Conservation (phyloP, 352 stramenopile species). For the Phytophthora ramorum region DNA sequence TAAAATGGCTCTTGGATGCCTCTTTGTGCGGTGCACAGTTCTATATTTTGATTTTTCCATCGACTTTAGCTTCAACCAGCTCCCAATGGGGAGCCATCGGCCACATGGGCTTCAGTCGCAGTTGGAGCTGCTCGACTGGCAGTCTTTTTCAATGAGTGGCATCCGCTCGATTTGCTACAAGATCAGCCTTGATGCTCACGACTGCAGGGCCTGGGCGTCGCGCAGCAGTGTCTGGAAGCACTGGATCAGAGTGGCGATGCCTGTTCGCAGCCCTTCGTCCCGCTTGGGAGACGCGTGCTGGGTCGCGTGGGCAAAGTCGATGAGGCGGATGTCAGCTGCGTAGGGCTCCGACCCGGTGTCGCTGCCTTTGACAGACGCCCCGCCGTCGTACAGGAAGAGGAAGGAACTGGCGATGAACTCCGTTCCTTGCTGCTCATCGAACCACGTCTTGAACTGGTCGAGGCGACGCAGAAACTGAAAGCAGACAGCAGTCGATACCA, state of each 20-base stretch:
- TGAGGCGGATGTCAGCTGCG: constrained; percentile 72
- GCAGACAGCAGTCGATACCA: no score
- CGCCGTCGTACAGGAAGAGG: constrained; percentile 94
- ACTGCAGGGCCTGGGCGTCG: constrained; percentile 8
- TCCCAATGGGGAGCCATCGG: not conserved
- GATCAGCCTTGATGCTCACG: not conserved
- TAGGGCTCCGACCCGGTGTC: constrained; percentile 7
- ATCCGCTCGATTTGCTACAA: constrained; percentile 8
- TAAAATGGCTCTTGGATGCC: constrained; percentile 14
- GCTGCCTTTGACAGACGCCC: constrained; percentile 13
- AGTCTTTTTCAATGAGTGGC: not conserved
- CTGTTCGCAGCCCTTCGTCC: constrained; percentile 69
- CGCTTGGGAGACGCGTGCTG: constrained; percentile 28
- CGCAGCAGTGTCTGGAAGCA: constrained; percentile 62
- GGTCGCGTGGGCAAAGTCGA: constrained; percentile 85
- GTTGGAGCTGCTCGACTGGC: not conserved
- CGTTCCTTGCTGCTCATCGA: constrained; percentile 79
- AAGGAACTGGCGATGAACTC: constrained; percentile 96
- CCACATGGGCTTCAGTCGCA: no score
- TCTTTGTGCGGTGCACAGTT: constrained; percentile 11
- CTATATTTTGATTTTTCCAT: constrained; percentile 33
- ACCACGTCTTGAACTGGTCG: constrained; percentile 69
- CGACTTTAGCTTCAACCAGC: constrained; percentile 29
- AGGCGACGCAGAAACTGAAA: constrained; percentile 76
- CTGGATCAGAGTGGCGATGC: constrained; percentile 54